phyloP scores from a whole-genome alignment of 116 monocot species.

The Thalassia testudinum region DNA sequence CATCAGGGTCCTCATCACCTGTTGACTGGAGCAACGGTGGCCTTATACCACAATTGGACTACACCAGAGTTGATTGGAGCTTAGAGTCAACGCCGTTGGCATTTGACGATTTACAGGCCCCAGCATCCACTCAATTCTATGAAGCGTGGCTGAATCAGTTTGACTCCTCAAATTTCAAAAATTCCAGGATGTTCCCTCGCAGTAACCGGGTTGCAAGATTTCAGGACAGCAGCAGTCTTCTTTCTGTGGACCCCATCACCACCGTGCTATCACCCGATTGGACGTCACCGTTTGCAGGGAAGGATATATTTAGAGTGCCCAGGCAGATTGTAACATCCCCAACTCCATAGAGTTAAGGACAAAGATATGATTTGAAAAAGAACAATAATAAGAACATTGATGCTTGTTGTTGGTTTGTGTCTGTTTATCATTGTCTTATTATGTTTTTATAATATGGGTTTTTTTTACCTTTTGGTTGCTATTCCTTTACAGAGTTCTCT shows the following conservation, averaged over 20 bases:
- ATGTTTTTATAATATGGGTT: too few relatives aligned
- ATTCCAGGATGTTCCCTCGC: too few relatives aligned
- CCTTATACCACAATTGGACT: constrained; percentile 31
- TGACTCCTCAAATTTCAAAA: not conserved
- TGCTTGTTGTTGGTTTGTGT: too few relatives aligned
- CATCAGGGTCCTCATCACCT: constrained; percentile 18
- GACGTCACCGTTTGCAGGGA: constrained; percentile 36
- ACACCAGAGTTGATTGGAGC: constrained; percentile 82
- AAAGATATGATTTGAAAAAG: too few relatives aligned
- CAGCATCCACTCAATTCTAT: constrained; percentile 9
- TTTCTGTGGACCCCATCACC: constrained; percentile 3
- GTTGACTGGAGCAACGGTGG: constrained; percentile 52
- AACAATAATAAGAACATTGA: too few relatives aligned
- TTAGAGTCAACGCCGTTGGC: constrained; percentile 19
- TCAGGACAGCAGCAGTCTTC: constrained; percentile 2
- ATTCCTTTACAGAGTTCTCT: too few relatives aligned
- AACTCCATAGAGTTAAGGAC: constrained; percentile 1
- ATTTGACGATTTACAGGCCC: constrained; percentile 1
- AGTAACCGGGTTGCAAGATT: not conserved
- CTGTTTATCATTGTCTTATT: too few relatives aligned
- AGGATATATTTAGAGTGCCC: constrained; percentile 33
- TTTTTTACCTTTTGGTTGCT: too few relatives aligned
- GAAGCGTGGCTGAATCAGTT: constrained; percentile 29
- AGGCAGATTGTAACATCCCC: constrained; percentile 42
- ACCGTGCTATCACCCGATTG: constrained; percentile 19